Conservation (phyloP, 2,329 filamentous ascomycete species). For the Penicillium sp. region DNA sequence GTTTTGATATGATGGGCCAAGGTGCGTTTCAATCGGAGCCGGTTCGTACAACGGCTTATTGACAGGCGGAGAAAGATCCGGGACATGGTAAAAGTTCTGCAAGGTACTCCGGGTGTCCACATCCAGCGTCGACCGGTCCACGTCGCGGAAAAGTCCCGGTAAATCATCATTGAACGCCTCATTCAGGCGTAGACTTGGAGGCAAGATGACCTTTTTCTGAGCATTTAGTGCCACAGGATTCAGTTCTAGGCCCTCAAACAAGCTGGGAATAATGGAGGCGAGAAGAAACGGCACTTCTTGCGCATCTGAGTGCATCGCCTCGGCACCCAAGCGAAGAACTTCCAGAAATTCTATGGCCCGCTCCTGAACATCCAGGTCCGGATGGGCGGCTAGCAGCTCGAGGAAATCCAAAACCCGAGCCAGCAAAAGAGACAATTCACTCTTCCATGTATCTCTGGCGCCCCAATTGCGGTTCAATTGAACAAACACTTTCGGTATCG, state of each 20-base stretch:
- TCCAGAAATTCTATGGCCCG: slow-evolving; percentile 90
- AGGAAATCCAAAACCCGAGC: slow-evolving; percentile 78
- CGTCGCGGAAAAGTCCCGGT: slow-evolving; percentile 59
- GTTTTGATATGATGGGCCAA: slow-evolving; percentile 39
- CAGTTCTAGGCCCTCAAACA: slow-evolving; percentile 83
- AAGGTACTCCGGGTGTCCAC: slow-evolving; percentile 45
- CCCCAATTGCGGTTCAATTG: slow-evolving; percentile 63
- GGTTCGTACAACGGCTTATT: slow-evolving; percentile 23
- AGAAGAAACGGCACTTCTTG: slow-evolving; percentile 75
- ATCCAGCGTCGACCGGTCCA: slow-evolving; percentile 52
- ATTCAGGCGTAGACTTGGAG: slow-evolving; percentile 73
- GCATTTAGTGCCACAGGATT: slow-evolving; percentile 85
- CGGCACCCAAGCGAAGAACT: slow-evolving; percentile 78
- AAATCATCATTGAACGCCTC: slow-evolving; percentile 77
- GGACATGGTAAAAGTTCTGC: slow-evolving; percentile 41
- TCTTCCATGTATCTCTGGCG: slow-evolving; percentile 72
- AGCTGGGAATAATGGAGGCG: slow-evolving; percentile 82
- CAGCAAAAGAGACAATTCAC: slow-evolving; percentile 72
- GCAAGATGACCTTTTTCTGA: slow-evolving; percentile 80
- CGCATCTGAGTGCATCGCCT: slow-evolving; percentile 56
- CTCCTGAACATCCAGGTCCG: slow-evolving; percentile 91
- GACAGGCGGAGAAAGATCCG: slow-evolving; percentile 21
- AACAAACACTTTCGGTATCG: slow-evolving; percentile 80
- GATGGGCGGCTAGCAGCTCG: slow-evolving; percentile 75
- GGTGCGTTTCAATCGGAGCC: slow-evolving; percentile 19